These are phyloP conservation scores for Populus hybrid DNA, from an alignment of 441 rosid species.

Conservation along the genomic window DNA sequence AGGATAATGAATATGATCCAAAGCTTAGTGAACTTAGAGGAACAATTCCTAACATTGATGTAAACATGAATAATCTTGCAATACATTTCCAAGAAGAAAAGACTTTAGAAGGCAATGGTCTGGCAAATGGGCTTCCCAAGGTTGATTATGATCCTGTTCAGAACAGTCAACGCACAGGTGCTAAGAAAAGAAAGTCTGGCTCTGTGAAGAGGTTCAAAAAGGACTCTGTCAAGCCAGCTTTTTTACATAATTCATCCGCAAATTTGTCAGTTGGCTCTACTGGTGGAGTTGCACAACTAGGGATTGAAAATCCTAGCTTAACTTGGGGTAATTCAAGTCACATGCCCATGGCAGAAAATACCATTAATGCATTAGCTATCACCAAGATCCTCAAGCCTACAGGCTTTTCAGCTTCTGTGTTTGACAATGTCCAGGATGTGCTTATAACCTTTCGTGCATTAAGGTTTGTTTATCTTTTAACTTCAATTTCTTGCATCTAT, in stretches of 20 bases:
- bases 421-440: slow-evolving; percentile 59
- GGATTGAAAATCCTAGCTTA: slow-evolving; percentile 40
- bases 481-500: slow-evolving; percentile 5
- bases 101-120: slow-evolving; percentile 42
- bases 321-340: slow-evolving; percentile 33
- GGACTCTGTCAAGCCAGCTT: slow-evolving; percentile 37
- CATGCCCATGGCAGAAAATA: slow-evolving; percentile 38
- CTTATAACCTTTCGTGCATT: slow-evolving; percentile 62
- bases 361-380: slow-evolving; percentile 37
- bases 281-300: slow-evolving; percentile 34
- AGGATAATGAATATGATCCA: slow-evolving; percentile 78
- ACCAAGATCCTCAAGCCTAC: slow-evolving; percentile 69
- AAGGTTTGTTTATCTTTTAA: slow-evolving; percentile 57
- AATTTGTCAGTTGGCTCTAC: slow-evolving; percentile 40
- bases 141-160: slow-evolving; percentile 45
- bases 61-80: slow-evolving; percentile 39
- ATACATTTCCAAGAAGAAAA: slow-evolving; percentile 43
- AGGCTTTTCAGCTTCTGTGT: slow-evolving; percentile 58
- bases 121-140: slow-evolving; percentile 43
- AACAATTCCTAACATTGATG: slow-evolving; percentile 38
- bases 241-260: slow-evolving; percentile 33
- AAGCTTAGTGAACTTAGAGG: slow-evolving; percentile 86
- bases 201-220: slow-evolving; percentile 89
- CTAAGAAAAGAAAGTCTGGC: slow-evolving; percentile 84
- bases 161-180: slow-evolving; percentile 60